Percentiles rank a stretch among this genome's conserved stretches.
These are phyloP conservation scores for Coemansia sp. DNA, from an alignment of 192 early-diverging fungal genomes.

Conservation along the genomic window DNA sequence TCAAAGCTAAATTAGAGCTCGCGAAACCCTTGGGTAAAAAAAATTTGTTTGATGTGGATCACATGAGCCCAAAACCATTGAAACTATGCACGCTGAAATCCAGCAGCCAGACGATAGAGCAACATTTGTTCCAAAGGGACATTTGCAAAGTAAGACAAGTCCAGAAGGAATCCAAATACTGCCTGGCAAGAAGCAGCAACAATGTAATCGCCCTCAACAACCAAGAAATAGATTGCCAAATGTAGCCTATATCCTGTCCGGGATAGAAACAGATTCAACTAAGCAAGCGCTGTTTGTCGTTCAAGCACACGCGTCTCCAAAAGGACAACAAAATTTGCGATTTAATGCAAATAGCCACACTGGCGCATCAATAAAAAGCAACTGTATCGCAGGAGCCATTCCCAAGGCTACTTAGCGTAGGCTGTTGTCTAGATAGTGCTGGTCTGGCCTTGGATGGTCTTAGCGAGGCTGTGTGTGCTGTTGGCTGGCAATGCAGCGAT, in stretches of 20 bases:
- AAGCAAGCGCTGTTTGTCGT: too few relatives aligned
- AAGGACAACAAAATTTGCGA: too few relatives aligned
- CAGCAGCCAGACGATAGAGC: not conserved
- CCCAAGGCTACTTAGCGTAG: slow-evolving; percentile 1
- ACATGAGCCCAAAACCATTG: slow-evolving; percentile 16
- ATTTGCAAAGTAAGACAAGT: not conserved
- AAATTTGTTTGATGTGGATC: slow-evolving; percentile 12
- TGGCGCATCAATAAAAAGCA: not conserved
- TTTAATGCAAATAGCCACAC: too few relatives aligned
- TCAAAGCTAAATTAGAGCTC: slow-evolving; percentile 29
- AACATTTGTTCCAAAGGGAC: not conserved
- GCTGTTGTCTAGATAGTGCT: not conserved
- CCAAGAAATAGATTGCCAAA: not conserved
- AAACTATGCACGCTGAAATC: not conserved
- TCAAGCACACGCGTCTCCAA: too few relatives aligned
- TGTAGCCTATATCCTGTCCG: too few relatives aligned
- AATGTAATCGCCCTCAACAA: not conserved
- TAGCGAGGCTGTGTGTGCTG: slow-evolving; percentile 9
- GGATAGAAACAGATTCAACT: too few relatives aligned
- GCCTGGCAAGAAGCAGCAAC: not conserved
- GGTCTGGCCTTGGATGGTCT: not conserved
- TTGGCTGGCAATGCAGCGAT: not conserved
- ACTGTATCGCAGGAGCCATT: not conserved
- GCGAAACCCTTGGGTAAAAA: slow-evolving; percentile 11
- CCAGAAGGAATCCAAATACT: not conserved